phyloP scores from a whole-genome alignment of 2,329 filamentous ascomycete species.

The Trichoderma sp. region DNA sequence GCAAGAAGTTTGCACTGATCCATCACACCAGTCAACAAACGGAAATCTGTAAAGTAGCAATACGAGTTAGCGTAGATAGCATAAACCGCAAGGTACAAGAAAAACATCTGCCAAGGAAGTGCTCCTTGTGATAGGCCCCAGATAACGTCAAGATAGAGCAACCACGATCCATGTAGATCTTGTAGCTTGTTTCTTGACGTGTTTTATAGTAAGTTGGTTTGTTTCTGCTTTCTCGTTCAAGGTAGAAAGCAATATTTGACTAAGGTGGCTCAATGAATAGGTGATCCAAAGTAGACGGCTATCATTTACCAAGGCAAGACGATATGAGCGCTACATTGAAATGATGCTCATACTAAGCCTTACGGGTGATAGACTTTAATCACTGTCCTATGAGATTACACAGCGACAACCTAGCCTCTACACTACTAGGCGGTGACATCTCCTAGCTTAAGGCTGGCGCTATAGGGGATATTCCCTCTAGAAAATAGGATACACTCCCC shows the following conservation, averaged over 20 bases:
- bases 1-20: background rate
- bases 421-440: background rate
- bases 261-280: background rate
- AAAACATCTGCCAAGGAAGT: background rate
- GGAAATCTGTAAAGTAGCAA: background rate
- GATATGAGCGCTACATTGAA: background rate
- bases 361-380: background rate
- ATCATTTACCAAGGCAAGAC: background rate
- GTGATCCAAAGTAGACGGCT: background rate
- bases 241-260: background rate
- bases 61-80: background rate
- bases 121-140: background rate
- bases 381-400: background rate
- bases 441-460: background rate
- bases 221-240: background rate
- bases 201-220: background rate
- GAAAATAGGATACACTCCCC: background rate
- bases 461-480: background rate
- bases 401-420: background rate
- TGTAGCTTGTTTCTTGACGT: background rate
- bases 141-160: background rate
- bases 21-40: background rate
- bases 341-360: background rate
- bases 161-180: background rate
- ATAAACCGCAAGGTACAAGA: background rate